phyloP scores from a whole-genome alignment of 371 early-diverging fungal species.

The Smittium mucronatum region DNA sequence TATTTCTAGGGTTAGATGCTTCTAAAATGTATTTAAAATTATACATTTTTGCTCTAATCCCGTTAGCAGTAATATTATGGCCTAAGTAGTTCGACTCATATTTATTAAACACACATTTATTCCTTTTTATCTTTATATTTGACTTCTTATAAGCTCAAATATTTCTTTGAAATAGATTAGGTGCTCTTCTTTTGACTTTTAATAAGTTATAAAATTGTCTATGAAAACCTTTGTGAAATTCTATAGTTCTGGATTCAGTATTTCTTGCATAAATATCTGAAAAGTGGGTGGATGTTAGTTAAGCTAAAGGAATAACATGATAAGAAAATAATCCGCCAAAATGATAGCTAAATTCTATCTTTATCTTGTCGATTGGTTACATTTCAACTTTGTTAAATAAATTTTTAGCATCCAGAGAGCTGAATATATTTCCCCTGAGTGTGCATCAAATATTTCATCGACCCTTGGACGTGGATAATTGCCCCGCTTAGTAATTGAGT shows the following conservation, averaged over 20 bases:
- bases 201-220: slow-evolving; percentile 1
- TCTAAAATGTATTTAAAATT: neutral
- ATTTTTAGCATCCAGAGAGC: neutral
- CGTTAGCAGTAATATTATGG: slow-evolving; percentile 20
- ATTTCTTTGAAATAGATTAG: slow-evolving; percentile 7
- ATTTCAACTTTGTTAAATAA: neutral
- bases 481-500: neutral
- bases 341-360: neutral
- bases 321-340: neutral
- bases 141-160: neutral
- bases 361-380: neutral
- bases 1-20: neutral
- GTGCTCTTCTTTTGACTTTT: slow-evolving; percentile 12
- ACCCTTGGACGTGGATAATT: neutral
- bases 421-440: neutral
- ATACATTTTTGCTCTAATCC: too few species aligned
- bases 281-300: neutral
- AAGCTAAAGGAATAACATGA: slow-evolving; percentile 3
- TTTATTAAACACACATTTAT: slow-evolving; percentile 39
- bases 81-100: slow-evolving; percentile 34
- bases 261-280: slow-evolving; percentile 4
- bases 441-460: neutral
- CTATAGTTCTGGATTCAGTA: neutral
- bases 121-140: slow-evolving; percentile 19
- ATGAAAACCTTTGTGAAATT: neutral